Evolutionary conservation across 495 filamentous ascomycete species (phyloP).

Genomic region (Amphirosellinia nigrospora): DNA sequence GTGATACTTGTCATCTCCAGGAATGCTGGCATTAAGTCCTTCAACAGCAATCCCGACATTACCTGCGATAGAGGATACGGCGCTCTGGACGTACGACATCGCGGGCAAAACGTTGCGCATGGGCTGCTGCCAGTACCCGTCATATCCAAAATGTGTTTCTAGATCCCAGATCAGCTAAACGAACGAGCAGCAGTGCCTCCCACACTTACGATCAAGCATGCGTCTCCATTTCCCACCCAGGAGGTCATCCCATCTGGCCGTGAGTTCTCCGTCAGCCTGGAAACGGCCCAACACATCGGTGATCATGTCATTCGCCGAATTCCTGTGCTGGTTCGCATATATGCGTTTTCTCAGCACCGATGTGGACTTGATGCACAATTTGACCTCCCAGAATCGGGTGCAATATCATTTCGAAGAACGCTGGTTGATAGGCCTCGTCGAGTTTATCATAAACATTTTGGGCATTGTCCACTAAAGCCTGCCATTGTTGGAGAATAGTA

Average conservation of each 20-base stretch:
- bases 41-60: conserved; percentile 71
- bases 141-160: conserved; percentile 61
- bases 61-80: conserved; percentile 63
- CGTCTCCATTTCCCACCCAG: conserved; percentile 75
- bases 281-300: conserved; percentile 64
- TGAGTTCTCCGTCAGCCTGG: conserved; percentile 66
- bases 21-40: conserved; percentile 66
- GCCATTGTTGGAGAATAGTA: conserved; percentile 67
- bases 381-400: conserved; percentile 70
- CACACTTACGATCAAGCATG: conserved; percentile 66
- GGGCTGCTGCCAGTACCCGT: conserved; percentile 69
- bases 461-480: conserved; percentile 57
- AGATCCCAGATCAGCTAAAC: conserved; percentile 22
- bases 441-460: conserved; percentile 63
- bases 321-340: conserved; percentile 68
- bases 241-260: conserved; percentile 65
- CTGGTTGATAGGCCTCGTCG: conserved; percentile 50
- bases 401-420: conserved; percentile 74
- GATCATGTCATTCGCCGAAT: conserved; percentile 66
- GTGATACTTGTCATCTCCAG: conserved; percentile 72
- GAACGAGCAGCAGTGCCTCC: background rate
- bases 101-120: conserved; percentile 71
- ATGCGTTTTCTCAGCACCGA: conserved; percentile 67
- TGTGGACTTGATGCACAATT: conserved; percentile 66
- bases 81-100: conserved; percentile 63